Evolutionary conservation across 768 basidiomycete genomes (phyloP).

Genomic region (Leccinum disarticulatum): DNA sequence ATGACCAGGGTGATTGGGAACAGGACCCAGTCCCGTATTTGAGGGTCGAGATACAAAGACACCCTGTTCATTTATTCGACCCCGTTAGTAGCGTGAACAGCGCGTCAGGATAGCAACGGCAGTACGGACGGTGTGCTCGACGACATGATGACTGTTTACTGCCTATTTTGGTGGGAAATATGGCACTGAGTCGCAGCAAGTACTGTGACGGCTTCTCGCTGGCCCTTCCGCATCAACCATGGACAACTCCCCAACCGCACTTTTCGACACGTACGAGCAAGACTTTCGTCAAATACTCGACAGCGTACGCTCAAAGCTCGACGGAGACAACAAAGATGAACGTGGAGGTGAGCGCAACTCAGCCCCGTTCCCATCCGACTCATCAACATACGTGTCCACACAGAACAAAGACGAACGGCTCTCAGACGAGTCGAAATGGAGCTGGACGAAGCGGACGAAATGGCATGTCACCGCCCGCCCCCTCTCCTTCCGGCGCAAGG

Average conservation of each 20-base stretch:
- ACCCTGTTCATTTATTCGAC: constrained; percentile 30
- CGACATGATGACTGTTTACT: constrained; percentile 36
- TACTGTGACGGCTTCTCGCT: neutral
- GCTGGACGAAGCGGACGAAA: constrained; percentile 97
- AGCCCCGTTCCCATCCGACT: neutral
- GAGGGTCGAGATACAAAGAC: constrained; percentile 84
- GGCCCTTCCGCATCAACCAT: constrained; percentile 37
- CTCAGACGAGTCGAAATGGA: constrained; percentile 90
- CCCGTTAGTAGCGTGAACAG: constrained; percentile 16
- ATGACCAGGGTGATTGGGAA: constrained; percentile 98
- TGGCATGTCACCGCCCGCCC: constrained; percentile 49
- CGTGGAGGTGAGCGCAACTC: constrained; percentile 58
- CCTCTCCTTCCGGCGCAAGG: neutral
- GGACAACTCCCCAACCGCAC: constrained; percentile 80
- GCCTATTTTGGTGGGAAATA: constrained; percentile 27
- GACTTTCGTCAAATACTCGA: constrained; percentile 85
- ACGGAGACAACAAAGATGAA: constrained; percentile 63
- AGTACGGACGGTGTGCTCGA: constrained; percentile 27
- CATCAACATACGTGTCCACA: constrained; percentile 1
- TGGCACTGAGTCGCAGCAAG: constrained; percentile 18
- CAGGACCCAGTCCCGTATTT: constrained; percentile 92
- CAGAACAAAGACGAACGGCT: constrained; percentile 80
- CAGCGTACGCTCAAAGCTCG: constrained; percentile 75
- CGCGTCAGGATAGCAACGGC: constrained; percentile 3
- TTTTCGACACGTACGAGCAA: constrained; percentile 91